A percentile compares a stretch with the other conserved stretches of the same genome.
These are phyloP conservation scores for Candida sp. DNA, from an alignment of 1,139 yeast species.

Conservation along the genomic window DNA sequence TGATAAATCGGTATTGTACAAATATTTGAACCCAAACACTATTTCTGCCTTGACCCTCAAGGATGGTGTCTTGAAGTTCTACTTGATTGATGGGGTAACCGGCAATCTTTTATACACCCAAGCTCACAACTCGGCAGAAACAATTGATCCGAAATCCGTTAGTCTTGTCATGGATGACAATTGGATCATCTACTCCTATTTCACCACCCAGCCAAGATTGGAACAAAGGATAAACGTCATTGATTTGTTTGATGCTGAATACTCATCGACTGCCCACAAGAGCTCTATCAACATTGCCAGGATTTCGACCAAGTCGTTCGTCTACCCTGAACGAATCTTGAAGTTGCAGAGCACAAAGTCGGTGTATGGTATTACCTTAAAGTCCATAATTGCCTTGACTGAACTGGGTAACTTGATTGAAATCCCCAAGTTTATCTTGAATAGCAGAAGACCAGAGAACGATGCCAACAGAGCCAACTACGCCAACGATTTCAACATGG, in stretches of 20 bases:
- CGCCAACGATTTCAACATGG: slow-evolving; percentile 59
- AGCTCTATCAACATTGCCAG: slow-evolving; percentile 24
- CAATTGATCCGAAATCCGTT: slow-evolving; percentile 41
- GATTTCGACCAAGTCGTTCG: slow-evolving; percentile 57
- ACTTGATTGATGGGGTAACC: slow-evolving; percentile 68
- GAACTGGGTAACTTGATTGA: slow-evolving; percentile 67
- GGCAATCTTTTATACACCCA: slow-evolving; percentile 65
- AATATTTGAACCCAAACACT: slow-evolving; percentile 77
- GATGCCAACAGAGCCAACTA: slow-evolving; percentile 58
- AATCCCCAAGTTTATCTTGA: slow-evolving; percentile 69
- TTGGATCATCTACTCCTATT: slow-evolving; percentile 79
- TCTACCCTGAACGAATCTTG: slow-evolving; percentile 59
- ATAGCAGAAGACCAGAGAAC: slow-evolving; percentile 62
- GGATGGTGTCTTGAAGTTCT: slow-evolving; percentile 38
- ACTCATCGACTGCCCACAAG: slow-evolving; percentile 26
- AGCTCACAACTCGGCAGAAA: slow-evolving; percentile 43
- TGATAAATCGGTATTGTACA: slow-evolving; percentile 79
- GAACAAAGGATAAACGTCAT: slow-evolving; percentile 70
- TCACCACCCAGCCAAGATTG: slow-evolving; percentile 50
- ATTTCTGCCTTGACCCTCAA: slow-evolving; percentile 58
- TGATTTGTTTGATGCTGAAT: slow-evolving; percentile 78
- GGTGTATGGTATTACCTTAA: slow-evolving; percentile 73
- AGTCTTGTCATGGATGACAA: slow-evolving; percentile 76
- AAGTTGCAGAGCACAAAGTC: slow-evolving; percentile 65
- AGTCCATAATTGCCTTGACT: slow-evolving; percentile 65